Conservation (phyloP, 2,329 filamentous ascomycete genomes). For the Biscogniauxia mediterranea region DNA sequence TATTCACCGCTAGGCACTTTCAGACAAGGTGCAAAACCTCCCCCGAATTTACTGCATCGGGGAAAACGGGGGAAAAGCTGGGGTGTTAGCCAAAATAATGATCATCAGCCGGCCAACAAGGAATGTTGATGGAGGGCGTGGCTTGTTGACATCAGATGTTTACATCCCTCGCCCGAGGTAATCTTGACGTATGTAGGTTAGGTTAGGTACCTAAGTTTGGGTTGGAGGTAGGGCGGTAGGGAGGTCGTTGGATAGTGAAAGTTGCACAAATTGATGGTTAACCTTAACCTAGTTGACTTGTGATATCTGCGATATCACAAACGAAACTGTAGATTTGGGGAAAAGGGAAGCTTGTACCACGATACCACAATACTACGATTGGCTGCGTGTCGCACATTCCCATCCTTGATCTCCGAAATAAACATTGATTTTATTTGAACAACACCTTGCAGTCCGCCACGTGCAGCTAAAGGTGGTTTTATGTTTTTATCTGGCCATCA, state of each 20-base stretch:
- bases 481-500: neutral
- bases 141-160: neutral
- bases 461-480: too few relatives aligned
- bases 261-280: too few relatives aligned
- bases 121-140: neutral
- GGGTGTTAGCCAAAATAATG: neutral
- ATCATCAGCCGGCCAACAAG: neutral
- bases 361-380: neutral
- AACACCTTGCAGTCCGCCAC: neutral
- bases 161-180: neutral
- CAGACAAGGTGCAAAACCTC: neutral
- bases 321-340: too few relatives aligned
- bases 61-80: neutral
- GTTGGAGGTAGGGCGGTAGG: too few relatives aligned
- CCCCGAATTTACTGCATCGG: neutral
- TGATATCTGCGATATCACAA: too few relatives aligned
- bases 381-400: neutral
- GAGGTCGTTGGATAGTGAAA: too few relatives aligned
- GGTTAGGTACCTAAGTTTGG: too few relatives aligned
- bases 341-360: neutral
- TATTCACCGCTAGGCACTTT: neutral
- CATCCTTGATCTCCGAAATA: neutral
- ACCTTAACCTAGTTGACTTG: too few relatives aligned
- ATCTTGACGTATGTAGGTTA: too few relatives aligned
- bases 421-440: neutral